These are phyloP conservation scores for Mortierella claussenii DNA, from an alignment of 192 early-diverging fungal species.

Conservation along the genomic window DNA sequence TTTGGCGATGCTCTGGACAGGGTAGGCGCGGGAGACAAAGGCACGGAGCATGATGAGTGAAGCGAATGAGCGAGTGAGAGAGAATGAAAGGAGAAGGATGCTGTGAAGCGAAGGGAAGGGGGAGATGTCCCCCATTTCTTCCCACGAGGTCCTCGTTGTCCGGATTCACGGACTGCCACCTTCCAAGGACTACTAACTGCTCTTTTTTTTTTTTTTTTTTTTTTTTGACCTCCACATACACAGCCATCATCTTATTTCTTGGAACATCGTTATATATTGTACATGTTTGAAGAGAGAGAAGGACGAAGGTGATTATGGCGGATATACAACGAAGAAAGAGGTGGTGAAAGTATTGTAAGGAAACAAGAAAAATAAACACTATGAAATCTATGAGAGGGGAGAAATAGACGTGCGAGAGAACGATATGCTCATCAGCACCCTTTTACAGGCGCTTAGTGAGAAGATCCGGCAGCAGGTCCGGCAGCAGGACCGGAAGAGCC, in stretches of 20 bases:
- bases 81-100: slow-evolving; percentile 32
- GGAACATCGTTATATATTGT: neutral
- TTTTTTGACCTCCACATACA: too few relatives aligned
- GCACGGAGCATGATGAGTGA: slow-evolving; percentile 29
- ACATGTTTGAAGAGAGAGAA: neutral
- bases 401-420: too few relatives aligned
- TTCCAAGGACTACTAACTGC: too few relatives aligned
- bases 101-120: slow-evolving; percentile 20
- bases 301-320: too few relatives aligned
- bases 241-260: too few relatives aligned
- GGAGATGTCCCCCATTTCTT: slow-evolving; percentile 12
- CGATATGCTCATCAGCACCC: too few relatives aligned
- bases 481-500: too few relatives aligned
- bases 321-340: too few relatives aligned
- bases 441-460: slow-evolving; percentile 26
- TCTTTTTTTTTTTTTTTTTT: too few relatives aligned
- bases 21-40: slow-evolving; percentile 28
- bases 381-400: too few relatives aligned
- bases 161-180: too few relatives aligned
- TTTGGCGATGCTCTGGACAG: slow-evolving; percentile 11
- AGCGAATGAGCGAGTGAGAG: neutral
- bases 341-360: neutral
- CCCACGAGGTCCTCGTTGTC: slow-evolving; percentile 10
- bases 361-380: slow-evolving; percentile 1
- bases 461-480: slow-evolving; percentile 18